Evolutionary conservation across 2,329 filamentous ascomycete species (phyloP).

Genomic region (Epicoccum sorghinum): DNA sequence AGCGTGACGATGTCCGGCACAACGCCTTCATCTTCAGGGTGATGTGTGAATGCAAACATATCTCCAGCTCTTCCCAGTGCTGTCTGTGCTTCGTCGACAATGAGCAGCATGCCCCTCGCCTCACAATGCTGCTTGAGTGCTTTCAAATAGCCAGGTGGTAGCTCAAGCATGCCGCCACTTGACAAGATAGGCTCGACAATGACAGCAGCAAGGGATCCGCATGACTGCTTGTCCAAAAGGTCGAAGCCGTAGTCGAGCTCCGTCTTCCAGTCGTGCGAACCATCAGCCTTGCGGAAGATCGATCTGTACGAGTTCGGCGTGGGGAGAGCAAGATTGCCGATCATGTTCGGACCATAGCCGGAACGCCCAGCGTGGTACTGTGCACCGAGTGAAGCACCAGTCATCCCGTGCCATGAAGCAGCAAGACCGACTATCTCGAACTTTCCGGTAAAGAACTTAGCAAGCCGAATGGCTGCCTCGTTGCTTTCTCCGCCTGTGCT

Average conservation of each 20-base stretch:
- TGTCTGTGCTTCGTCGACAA: constrained; percentile 48
- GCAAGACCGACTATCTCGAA: constrained; percentile 68
- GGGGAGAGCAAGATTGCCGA: constrained; percentile 64
- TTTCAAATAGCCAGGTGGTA: constrained; percentile 64
- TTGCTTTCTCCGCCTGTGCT: constrained; percentile 46
- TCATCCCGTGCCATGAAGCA: constrained; percentile 68
- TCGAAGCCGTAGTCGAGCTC: constrained; percentile 70
- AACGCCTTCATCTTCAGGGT: constrained; percentile 38
- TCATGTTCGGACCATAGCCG: constrained; percentile 55
- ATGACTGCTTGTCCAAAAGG: constrained; percentile 64
- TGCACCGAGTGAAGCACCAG: constrained; percentile 58
- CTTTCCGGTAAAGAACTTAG: constrained; percentile 68
- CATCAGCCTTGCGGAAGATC: constrained; percentile 64
- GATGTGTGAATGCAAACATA: constrained; percentile 53
- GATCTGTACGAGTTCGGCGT: constrained; percentile 67
- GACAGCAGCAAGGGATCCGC: constrained; percentile 67
- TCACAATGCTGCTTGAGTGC: constrained; percentile 57
- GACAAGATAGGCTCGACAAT: constrained; percentile 67
- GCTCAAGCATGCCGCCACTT: constrained; percentile 64
- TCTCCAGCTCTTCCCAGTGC: constrained; percentile 45
- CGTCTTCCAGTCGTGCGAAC: constrained; percentile 68
- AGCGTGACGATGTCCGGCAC: constrained; percentile 63
- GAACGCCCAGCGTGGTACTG: constrained; percentile 62
- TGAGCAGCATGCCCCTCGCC: constrained; percentile 42
- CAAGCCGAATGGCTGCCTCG: constrained; percentile 69